Percentiles rank a stretch among this genome's conserved stretches.
Conservation (phyloP, 2,329 filamentous ascomycete genomes). For the Ascochyta lentis region DNA sequence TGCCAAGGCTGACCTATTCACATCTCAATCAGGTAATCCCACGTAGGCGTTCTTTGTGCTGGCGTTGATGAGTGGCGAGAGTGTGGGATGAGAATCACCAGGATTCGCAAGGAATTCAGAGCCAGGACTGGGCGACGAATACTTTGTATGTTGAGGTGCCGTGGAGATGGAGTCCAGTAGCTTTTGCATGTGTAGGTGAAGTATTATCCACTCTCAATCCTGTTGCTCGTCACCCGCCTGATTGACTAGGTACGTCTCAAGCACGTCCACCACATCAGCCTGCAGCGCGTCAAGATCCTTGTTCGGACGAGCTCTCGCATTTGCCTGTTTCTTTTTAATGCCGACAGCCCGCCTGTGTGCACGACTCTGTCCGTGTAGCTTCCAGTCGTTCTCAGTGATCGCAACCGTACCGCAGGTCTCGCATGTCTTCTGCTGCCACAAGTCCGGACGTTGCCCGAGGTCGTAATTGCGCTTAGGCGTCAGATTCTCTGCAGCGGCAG, state of each 20-base stretch:
- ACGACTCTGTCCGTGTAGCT: conserved; percentile 61
- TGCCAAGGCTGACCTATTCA: conserved; percentile 15
- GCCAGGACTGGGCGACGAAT: too few species aligned
- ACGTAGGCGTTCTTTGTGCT: conserved; percentile 6
- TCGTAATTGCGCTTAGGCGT: conserved; percentile 62
- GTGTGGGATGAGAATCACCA: not conserved
- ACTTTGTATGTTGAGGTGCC: not conserved
- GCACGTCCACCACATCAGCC: conserved; percentile 30
- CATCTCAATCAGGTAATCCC: conserved; percentile 15
- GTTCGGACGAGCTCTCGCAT: conserved; percentile 3
- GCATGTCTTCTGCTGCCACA: conserved; percentile 66
- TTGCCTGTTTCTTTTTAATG: conserved; percentile 36
- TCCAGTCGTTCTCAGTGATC: conserved; percentile 65
- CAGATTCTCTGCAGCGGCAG: conserved; percentile 63
- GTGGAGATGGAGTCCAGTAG: not conserved
- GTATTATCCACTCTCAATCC: not conserved
- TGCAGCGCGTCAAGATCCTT: conserved; percentile 8
- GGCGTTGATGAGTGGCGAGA: not conserved
- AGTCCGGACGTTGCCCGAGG: conserved; percentile 50
- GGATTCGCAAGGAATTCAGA: not conserved
- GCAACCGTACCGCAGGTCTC: conserved; percentile 69
- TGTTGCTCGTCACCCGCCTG: not conserved
- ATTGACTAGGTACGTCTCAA: conserved; percentile 26
- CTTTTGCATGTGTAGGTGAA: not conserved
- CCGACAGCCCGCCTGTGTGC: conserved; percentile 56